Percentiles rank a stretch among this genome's conserved stretches.
phyloP scores from a whole-genome alignment of 352 stramenopile species.

The Ophiocytium majus region DNA sequence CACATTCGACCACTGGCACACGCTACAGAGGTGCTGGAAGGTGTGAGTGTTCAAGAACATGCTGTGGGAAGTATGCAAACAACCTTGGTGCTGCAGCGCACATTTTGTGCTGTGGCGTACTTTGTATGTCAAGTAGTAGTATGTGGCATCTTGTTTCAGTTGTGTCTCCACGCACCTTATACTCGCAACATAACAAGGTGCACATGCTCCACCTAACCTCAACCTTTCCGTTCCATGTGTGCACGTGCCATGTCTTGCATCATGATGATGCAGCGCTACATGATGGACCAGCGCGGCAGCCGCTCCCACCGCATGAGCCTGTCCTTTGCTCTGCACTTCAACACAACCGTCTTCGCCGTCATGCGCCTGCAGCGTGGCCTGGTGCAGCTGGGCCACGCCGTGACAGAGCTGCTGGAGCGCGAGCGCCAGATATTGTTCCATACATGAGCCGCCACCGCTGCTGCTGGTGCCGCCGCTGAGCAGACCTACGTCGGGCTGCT shows the following conservation, averaged over 20 bases:
- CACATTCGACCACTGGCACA: too few relatives aligned
- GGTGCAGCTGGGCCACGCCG: conserved; percentile 35
- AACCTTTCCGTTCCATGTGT: neutral
- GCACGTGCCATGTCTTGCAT: too few relatives aligned
- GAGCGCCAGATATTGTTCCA: conserved; percentile 19
- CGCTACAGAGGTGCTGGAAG: too few relatives aligned
- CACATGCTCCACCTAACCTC: neutral
- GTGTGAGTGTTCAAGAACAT: too few relatives aligned
- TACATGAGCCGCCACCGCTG: too few relatives aligned
- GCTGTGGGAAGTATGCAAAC: too few relatives aligned
- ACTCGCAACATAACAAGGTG: neutral
- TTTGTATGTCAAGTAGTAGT: neutral
- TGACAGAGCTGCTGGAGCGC: conserved; percentile 29
- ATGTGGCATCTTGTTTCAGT: neutral
- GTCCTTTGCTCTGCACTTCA: conserved; percentile 35
- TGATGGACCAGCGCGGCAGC: conserved; percentile 19
- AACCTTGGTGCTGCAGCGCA: neutral
- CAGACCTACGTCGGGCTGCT: too few relatives aligned
- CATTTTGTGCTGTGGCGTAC: neutral
- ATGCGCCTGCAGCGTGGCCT: conserved; percentile 42
- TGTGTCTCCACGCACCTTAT: neutral
- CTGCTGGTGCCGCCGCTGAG: too few relatives aligned
- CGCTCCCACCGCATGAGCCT: conserved; percentile 19
- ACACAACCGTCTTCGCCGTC: conserved; percentile 36
- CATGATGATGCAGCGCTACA: neutral